Base-by-base conservation (phyloP, 495 filamentous ascomycete genomes). In the Delitschia confertaspora region DNA sequence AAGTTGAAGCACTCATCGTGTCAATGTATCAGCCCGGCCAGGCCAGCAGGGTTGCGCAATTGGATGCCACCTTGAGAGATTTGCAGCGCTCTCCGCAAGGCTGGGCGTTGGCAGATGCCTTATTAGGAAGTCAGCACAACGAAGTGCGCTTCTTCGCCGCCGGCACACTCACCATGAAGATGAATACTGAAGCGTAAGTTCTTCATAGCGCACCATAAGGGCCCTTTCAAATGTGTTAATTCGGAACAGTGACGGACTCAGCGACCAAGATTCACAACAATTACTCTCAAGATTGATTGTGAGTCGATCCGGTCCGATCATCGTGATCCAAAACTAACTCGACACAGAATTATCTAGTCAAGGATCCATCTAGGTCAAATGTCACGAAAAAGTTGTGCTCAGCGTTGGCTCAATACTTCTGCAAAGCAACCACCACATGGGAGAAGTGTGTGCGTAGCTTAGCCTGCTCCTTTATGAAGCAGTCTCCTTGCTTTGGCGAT, bases 131-230 rank as follows among this genome's bases (percentile, higher is more conserved):
- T 47, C 65, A 72, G 2, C 75, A 79, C 52, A 72, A 80, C 21
- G 76, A 87, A 37, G 76, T 88, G 55, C 78, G 82, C 29, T 98
- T 95, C 67, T 95, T 88, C 60, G 91, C 83, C n/a, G 91, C 89
- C 22, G 70, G 93, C 47, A 95, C 88, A 0, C 85, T 94, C 55
- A 91, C 81, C 11, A 80, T 95, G 34, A 95, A 95, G 65, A 69
- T 95, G 36, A 95, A 95, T 51, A 73, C 75, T 24, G 83, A 89
- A 58, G 83, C 75, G 84, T 84, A 65, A 37, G 64, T 53, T 7
- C 22, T 35, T n/a, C 18, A 9, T 8, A n/a, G 22, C 16, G 9
- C 1, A 38, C 7, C 3, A n/a, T n/a, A n/a, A n/a, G n/a, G n/a
- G n/a, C 20, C 18, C 4, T 24, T 27, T 24, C 22, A 29, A 1